Evolutionary conservation across 208 protist genomes (phyloP).

Genomic region (Phytomonas francai): DNA sequence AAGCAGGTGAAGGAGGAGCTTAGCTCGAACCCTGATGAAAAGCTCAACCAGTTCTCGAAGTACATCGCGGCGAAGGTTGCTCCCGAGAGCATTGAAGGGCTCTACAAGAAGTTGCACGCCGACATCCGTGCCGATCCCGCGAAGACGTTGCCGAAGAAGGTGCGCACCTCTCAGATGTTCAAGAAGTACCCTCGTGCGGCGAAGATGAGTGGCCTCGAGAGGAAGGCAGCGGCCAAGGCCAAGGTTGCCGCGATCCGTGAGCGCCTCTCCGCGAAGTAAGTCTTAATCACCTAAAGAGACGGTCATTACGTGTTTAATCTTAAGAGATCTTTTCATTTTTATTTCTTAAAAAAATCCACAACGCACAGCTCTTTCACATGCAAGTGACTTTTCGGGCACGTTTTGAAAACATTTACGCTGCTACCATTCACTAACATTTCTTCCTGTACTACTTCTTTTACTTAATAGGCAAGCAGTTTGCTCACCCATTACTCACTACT

Average conservation of each 20-base stretch:
- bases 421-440: too few species aligned
- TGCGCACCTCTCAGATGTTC: conserved; percentile 20
- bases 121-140: conserved; percentile 92
- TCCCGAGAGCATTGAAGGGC: conserved; percentile 90
- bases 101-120: conserved; percentile 93
- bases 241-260: conserved; percentile 60
- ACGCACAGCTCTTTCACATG: too few species aligned
- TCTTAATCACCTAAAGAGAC: too few species aligned
- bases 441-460: too few species aligned
- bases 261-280: conserved; percentile 30
- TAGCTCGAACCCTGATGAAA: conserved; percentile 75
- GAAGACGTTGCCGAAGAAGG: conserved; percentile 57
- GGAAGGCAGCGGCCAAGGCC: conserved; percentile 49
- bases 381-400: too few species aligned
- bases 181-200: conserved; percentile 46
- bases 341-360: too few species aligned
- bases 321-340: not conserved
- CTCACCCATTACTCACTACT: too few species aligned
- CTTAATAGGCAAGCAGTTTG: too few species aligned
- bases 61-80: conserved; percentile 92
- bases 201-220: conserved; percentile 42
- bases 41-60: conserved; percentile 93
- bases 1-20: conserved; percentile 93
- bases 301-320: conserved; percentile 7
- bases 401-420: too few species aligned